These are phyloP conservation scores for Persicaria maculosa DNA, from an alignment of 148 eudicot species.

Conservation along the genomic window DNA sequence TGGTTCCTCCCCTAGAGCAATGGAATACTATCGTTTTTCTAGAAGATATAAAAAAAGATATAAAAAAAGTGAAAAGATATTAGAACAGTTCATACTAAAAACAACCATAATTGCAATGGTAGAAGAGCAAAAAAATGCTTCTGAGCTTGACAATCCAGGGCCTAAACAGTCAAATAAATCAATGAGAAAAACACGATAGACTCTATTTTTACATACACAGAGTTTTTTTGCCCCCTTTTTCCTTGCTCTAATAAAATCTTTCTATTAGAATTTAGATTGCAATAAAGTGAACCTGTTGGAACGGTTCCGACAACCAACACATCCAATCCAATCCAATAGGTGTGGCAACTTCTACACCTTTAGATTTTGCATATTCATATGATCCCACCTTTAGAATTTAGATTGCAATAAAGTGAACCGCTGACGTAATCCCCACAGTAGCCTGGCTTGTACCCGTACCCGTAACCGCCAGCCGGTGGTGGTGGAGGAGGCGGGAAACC, in stretches of 20 bases:
- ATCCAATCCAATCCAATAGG: constrained; percentile 83
- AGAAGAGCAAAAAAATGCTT: constrained; percentile 93
- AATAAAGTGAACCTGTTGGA: constrained; percentile 55
- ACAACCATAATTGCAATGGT: constrained; percentile 93
- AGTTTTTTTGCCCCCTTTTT: neutral
- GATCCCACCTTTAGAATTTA: too few species aligned
- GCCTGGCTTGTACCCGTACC: neutral
- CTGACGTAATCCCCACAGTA: constrained; percentile 22
- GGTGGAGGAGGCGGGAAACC: neutral
- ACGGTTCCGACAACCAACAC: constrained; percentile 89
- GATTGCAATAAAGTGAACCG: too few species aligned
- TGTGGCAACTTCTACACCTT: constrained; percentile 60
- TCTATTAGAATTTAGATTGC: neutral
- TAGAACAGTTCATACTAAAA: constrained; percentile 32
- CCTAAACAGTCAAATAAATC: constrained; percentile 20
- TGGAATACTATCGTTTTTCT: too few species aligned
- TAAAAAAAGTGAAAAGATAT: too few species aligned
- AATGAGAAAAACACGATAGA: neutral
- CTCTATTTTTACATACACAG: neutral
- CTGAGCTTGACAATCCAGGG: constrained; percentile 92
- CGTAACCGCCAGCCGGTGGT: neutral
- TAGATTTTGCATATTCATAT: constrained; percentile 73
- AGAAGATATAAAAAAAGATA: too few species aligned
- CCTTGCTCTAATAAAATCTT: neutral
- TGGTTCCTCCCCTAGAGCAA: too few species aligned